Evolutionary conservation across 2,329 filamentous ascomycete genomes (phyloP).

Genomic region (Rhytidhysteron rufulum): DNA sequence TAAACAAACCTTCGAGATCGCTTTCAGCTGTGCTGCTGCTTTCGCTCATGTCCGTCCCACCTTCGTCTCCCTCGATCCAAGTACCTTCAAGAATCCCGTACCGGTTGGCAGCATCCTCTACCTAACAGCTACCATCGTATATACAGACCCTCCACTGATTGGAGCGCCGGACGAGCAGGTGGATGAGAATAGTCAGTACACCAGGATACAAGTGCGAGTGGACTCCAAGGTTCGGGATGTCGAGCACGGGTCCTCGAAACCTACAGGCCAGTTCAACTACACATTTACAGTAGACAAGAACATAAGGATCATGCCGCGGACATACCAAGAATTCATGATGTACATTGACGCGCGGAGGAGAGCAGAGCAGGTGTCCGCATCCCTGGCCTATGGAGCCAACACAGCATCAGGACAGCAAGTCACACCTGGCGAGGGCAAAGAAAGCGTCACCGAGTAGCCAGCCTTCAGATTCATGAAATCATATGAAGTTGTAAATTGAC

Average conservation of each 20-base stretch:
- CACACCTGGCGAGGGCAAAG: slow-evolving; percentile 26
- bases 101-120: slow-evolving; percentile 73
- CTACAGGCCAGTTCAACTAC: slow-evolving; percentile 73
- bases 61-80: slow-evolving; percentile 69
- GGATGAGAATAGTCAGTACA: slow-evolving; percentile 43
- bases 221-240: slow-evolving; percentile 70
- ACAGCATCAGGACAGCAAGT: slow-evolving; percentile 19
- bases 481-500: neutral
- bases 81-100: slow-evolving; percentile 71
- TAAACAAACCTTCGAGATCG: slow-evolving; percentile 71
- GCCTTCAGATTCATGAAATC: neutral
- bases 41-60: slow-evolving; percentile 67
- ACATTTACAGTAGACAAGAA: slow-evolving; percentile 65
- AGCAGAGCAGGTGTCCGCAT: slow-evolving; percentile 50
- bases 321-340: slow-evolving; percentile 62
- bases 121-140: slow-evolving; percentile 67
- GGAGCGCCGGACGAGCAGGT: slow-evolving; percentile 32
- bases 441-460: slow-evolving; percentile 33
- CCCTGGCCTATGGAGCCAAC: slow-evolving; percentile 23
- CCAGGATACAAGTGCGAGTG: slow-evolving; percentile 66
- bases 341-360: slow-evolving; percentile 59
- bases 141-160: slow-evolving; percentile 60
- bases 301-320: slow-evolving; percentile 62
- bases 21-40: slow-evolving; percentile 69
- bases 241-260: slow-evolving; percentile 63